Conservation (phyloP, 495 filamentous ascomycete genomes). For the Aspergillus homomorphus region DNA sequence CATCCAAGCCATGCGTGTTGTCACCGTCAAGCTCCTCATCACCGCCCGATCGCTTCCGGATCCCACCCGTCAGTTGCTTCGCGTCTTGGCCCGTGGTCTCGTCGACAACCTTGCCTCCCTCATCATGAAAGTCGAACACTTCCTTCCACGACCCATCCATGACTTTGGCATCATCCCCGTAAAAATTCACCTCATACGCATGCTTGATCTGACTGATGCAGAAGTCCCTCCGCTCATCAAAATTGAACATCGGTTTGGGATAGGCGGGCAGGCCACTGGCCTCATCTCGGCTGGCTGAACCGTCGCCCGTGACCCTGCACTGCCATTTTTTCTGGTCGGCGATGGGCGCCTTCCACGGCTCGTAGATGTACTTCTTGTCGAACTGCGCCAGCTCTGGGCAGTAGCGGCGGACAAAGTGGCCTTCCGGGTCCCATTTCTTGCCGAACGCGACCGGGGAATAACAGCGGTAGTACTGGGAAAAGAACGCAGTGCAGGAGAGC, state of each 20-base stretch:
- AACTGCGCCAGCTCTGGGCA: conserved; percentile 58
- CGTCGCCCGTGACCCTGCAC: conserved; percentile 55
- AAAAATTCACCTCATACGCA: conserved; percentile 58
- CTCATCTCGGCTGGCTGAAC: conserved; percentile 25
- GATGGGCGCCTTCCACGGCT: conserved; percentile 67
- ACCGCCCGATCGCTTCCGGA: background rate
- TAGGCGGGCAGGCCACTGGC: conserved; percentile 44
- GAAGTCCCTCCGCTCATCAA: conserved; percentile 51
- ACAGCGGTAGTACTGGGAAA: conserved; percentile 59
- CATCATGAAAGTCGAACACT: conserved; percentile 40
- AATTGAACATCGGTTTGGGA: conserved; percentile 73
- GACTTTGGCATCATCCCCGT: conserved; percentile 57
- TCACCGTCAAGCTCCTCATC: background rate
- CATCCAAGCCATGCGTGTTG: background rate
- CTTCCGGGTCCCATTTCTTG: conserved; percentile 64
- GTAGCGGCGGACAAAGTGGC: conserved; percentile 56
- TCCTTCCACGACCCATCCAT: conserved; percentile 60
- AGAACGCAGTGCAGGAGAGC: conserved; percentile 71
- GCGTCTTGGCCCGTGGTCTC: background rate
- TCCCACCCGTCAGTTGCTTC: background rate
- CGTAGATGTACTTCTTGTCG: conserved; percentile 67
- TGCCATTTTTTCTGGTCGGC: conserved; percentile 58
- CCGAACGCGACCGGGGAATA: conserved; percentile 66
- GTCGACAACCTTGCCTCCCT: background rate
- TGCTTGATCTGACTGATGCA: conserved; percentile 64